phyloP scores from a whole-genome alignment of 768 basidiomycete genomes.

The Suillus fuscotomentosus region DNA sequence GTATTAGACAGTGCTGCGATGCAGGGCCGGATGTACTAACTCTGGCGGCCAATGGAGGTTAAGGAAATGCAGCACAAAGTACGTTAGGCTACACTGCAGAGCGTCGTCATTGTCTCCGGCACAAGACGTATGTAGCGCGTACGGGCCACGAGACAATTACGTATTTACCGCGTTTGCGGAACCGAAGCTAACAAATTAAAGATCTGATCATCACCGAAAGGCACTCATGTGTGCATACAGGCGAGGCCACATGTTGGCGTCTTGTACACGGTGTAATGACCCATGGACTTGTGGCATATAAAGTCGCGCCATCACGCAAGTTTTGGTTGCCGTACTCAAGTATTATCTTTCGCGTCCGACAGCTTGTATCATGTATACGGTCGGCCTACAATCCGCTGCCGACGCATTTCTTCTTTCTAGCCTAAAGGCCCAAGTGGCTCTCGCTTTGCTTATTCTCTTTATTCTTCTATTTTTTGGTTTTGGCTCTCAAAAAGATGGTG shows the following conservation, averaged over 20 bases:
- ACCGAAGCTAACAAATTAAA: constrained; percentile 18
- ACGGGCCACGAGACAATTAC: constrained; percentile 14
- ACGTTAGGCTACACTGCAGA: constrained; percentile 3
- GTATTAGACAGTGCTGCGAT: constrained; percentile 28
- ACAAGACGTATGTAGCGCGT: background rate
- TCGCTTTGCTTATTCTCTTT: constrained; percentile 33
- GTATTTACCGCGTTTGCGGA: constrained; percentile 17
- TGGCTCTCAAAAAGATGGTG: constrained; percentile 40
- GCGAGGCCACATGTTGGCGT: background rate
- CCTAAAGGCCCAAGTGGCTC: constrained; percentile 30
- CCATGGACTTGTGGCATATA: constrained; percentile 1
- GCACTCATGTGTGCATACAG: constrained; percentile 2
- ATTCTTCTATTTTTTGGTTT: constrained; percentile 39
- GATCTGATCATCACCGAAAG: constrained; percentile 8
- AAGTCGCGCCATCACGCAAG: background rate
- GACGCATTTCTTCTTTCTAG: constrained; percentile 35
- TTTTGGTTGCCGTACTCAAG: constrained; percentile 21
- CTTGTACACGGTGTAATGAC: background rate
- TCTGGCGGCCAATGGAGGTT: constrained; percentile 13
- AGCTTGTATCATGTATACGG: constrained; percentile 38
- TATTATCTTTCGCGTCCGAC: constrained; percentile 24
- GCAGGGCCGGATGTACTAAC: constrained; percentile 30
- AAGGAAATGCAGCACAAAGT: constrained; percentile 12
- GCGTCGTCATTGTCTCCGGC: constrained; percentile 1
- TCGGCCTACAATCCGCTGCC: constrained; percentile 40